Conservation (phyloP, 23 red algal species). For the Gracilaria gracilis region DNA sequence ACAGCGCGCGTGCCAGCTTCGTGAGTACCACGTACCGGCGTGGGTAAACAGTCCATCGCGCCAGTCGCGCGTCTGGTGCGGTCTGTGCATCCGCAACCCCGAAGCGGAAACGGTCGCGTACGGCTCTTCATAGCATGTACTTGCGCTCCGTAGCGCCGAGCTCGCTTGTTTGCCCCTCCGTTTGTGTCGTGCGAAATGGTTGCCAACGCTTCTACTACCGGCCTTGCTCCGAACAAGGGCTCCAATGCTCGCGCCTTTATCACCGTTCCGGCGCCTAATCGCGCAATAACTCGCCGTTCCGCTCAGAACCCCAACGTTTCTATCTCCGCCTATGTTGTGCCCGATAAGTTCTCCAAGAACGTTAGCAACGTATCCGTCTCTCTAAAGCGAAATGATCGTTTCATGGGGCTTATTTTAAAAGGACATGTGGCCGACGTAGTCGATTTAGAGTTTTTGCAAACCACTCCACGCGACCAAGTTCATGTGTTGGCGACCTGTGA, state of each 20-base stretch:
- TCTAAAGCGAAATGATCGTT: slow-evolving; percentile 53
- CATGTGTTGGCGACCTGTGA: slow-evolving; percentile 64
- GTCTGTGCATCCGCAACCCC: too few relatives aligned
- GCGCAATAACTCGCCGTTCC: slow-evolving; percentile 32
- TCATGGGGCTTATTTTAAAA: slow-evolving; percentile 41
- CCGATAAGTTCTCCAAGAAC: background rate
- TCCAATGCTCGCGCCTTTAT: slow-evolving; percentile 30
- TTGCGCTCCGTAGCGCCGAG: background rate
- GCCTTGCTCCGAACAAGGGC: slow-evolving; percentile 4
- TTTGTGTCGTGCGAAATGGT: background rate
- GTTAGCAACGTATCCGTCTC: slow-evolving; percentile 33
- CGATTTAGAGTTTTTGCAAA: slow-evolving; percentile 66
- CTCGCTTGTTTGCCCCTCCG: background rate
- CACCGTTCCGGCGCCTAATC: slow-evolving; percentile 42
- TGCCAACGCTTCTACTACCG: background rate
- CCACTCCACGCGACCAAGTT: slow-evolving; percentile 17
- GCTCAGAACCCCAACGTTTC: slow-evolving; percentile 37
- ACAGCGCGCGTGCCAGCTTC: too few relatives aligned
- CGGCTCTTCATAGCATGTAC: background rate
- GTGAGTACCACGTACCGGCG: background rate
- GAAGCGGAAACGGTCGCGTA: background rate
- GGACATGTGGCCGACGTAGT: slow-evolving; percentile 67
- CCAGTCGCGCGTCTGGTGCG: background rate
- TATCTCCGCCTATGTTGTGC: slow-evolving; percentile 48
- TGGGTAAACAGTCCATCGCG: background rate